Evolutionary conservation across 2,329 filamentous ascomycete genomes (phyloP).

Genomic region (Diaporthe destruens): DNA sequence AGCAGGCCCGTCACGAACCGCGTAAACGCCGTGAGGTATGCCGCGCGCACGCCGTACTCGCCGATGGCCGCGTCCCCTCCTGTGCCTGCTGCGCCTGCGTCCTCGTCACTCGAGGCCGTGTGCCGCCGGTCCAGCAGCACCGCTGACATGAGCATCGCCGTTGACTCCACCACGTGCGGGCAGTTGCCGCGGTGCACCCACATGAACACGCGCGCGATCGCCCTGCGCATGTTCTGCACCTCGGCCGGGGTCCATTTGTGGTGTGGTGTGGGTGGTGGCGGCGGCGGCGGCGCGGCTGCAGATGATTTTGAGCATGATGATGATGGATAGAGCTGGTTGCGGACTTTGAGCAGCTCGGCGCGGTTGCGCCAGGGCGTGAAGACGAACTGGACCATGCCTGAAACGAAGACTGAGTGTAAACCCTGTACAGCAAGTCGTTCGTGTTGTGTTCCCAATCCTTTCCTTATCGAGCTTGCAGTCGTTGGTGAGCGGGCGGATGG

Average conservation of each 20-base stretch:
- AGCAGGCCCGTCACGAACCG: slow-evolving; percentile 85
- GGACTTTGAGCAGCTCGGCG: slow-evolving; percentile 74
- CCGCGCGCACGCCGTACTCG: slow-evolving; percentile 72
- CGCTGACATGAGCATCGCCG: slow-evolving; percentile 78
- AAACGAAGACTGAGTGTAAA: slow-evolving; percentile 39
- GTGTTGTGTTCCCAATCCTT: not conserved
- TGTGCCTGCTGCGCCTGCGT: not conserved
- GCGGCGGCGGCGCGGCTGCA: slow-evolving; percentile 16
- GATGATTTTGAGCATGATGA: slow-evolving; percentile 14
- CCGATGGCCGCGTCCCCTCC: slow-evolving; percentile 45
- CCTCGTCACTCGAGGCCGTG: not conserved
- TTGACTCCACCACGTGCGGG: slow-evolving; percentile 84
- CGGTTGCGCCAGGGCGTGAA: slow-evolving; percentile 80
- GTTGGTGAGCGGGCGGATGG: not conserved
- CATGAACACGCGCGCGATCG: slow-evolving; percentile 71
- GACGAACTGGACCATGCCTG: slow-evolving; percentile 75
- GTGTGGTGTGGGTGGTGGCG: slow-evolving; percentile 28
- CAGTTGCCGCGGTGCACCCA: slow-evolving; percentile 82
- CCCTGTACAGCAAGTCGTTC: not conserved
- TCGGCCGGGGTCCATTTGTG: slow-evolving; percentile 26
- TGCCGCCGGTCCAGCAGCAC: slow-evolving; percentile 71
- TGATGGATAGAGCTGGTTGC: slow-evolving; percentile 72
- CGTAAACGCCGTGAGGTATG: slow-evolving; percentile 81
- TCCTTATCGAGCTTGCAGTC: not conserved
- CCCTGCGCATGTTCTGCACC: slow-evolving; percentile 50